These are phyloP conservation scores for Monosporozyma unispora DNA, from an alignment of 805 yeast species.

Conservation along the genomic window DNA sequence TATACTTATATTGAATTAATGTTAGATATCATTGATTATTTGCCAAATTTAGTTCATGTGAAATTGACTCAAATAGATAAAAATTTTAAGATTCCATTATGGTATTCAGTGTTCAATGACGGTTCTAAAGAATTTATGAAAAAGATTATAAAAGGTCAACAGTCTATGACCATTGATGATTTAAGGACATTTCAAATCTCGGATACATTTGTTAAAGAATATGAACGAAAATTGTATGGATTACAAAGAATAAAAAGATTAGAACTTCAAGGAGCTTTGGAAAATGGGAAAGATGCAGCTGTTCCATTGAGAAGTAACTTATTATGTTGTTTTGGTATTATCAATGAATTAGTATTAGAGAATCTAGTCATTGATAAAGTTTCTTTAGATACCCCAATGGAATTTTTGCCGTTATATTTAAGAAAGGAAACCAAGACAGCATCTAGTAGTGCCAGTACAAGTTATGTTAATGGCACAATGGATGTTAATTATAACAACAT, in stretches of 20 bases:
- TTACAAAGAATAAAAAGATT: constrained; percentile 24
- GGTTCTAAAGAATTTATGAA: constrained; percentile 28
- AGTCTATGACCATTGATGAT: constrained; percentile 26
- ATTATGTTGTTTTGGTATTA: constrained; percentile 37
- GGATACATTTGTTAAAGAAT: constrained; percentile 19
- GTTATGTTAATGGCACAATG: background rate
- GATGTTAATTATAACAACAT: background rate
- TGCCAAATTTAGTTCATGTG: constrained; percentile 39
- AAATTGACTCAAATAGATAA: constrained; percentile 41
- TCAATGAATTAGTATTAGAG: constrained; percentile 36
- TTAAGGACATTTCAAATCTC: constrained; percentile 25
- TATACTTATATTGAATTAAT: constrained; percentile 31
- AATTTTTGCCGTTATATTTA: constrained; percentile 26
- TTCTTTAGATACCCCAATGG: constrained; percentile 30
- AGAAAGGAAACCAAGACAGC: constrained; percentile 7
- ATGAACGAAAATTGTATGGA: constrained; percentile 21
- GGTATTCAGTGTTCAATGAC: constrained; percentile 30
- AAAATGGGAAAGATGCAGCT: constrained; percentile 5
- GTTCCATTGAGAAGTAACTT: constrained; percentile 34
- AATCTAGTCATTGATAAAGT: constrained; percentile 42
- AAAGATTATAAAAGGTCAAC: constrained; percentile 27
- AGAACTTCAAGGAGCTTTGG: constrained; percentile 16
- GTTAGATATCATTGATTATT: constrained; percentile 36
- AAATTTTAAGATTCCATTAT: constrained; percentile 43
- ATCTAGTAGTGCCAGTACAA: background rate